Percentiles rank a stretch among this genome's conserved stretches.
These are phyloP conservation scores for Aegilops tauschii DNA, from an alignment of 176 grass and related monocot species.

Conservation along the genomic window DNA sequence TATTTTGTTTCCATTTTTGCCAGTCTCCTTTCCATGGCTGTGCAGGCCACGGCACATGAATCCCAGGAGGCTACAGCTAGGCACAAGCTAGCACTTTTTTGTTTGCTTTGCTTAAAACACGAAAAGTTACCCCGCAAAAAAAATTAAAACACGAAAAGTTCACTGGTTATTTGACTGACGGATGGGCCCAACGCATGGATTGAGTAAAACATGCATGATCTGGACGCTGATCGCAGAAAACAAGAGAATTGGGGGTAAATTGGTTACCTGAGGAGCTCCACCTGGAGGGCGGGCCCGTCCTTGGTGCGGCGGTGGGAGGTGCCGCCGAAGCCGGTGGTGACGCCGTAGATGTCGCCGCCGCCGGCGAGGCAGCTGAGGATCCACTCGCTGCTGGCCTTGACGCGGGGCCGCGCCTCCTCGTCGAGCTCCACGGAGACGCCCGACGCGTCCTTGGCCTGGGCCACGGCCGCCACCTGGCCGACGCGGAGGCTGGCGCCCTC, in stretches of 20 bases:
- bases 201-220: not conserved
- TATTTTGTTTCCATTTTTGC: conserved; percentile 8
- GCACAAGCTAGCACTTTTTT: not conserved
- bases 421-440: conserved; percentile 68
- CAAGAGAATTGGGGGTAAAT: not conserved
- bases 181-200: not conserved
- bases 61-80: not conserved
- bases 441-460: conserved; percentile 40
- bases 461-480: conserved; percentile 76
- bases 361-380: conserved; percentile 72
- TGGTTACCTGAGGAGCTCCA: conserved; percentile 88
- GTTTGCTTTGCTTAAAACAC: not conserved
- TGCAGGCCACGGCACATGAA: not conserved
- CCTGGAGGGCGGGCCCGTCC: conserved; percentile 83
- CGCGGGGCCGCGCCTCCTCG: conserved; percentile 64
- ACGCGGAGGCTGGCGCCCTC: conserved; percentile 78
- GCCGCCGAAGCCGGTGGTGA: conserved; percentile 93
- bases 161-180: not conserved
- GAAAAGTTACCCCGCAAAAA: not conserved
- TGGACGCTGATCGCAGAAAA: not conserved
- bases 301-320: conserved; percentile 92
- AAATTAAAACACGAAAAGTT: not conserved
- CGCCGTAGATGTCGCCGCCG: conserved; percentile 92
- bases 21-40: not conserved
- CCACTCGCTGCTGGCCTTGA: conserved; percentile 86